Conservation (phyloP, 192 early-diverging fungal species). For the Thoreauomyces humboldtii region DNA sequence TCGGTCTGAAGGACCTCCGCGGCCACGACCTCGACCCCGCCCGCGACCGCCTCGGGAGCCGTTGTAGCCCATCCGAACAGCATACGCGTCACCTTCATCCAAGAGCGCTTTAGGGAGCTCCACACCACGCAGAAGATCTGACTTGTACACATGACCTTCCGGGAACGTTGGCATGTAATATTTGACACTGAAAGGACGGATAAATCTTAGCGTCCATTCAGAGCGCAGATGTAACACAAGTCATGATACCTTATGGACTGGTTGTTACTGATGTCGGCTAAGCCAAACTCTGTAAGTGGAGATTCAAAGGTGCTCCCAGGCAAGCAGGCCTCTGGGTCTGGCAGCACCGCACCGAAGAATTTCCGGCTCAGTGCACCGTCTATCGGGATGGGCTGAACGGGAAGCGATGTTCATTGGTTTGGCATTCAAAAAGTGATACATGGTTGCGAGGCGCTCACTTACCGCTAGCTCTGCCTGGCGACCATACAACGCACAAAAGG, state of each 20-base stretch:
- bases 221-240: slow-evolving; percentile 2
- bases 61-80: slow-evolving; percentile 35
- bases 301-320: slow-evolving; percentile 50
- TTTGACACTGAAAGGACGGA: slow-evolving; percentile 20
- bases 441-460: not conserved
- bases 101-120: slow-evolving; percentile 25
- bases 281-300: slow-evolving; percentile 33
- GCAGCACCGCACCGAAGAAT: slow-evolving; percentile 36
- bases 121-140: slow-evolving; percentile 22
- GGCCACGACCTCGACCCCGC: slow-evolving; percentile 26
- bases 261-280: slow-evolving; percentile 42
- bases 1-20: slow-evolving; percentile 18
- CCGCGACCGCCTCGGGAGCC: slow-evolving; percentile 26
- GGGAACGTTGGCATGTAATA: slow-evolving; percentile 47
- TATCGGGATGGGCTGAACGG: slow-evolving; percentile 30
- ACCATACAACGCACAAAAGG: slow-evolving; percentile 41
- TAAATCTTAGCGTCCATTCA: no score
- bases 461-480: slow-evolving; percentile 11
- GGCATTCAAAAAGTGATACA: not conserved
- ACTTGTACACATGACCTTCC: slow-evolving; percentile 28
- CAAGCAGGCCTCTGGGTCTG: slow-evolving; percentile 45
- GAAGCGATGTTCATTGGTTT: not conserved
- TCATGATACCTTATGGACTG: slow-evolving; percentile 21
- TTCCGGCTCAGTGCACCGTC: slow-evolving; percentile 22
- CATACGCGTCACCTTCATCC: slow-evolving; percentile 34